Base-by-base conservation (phyloP, 2,329 filamentous ascomycete genomes). In the Aspergillus jensenii region DNA sequence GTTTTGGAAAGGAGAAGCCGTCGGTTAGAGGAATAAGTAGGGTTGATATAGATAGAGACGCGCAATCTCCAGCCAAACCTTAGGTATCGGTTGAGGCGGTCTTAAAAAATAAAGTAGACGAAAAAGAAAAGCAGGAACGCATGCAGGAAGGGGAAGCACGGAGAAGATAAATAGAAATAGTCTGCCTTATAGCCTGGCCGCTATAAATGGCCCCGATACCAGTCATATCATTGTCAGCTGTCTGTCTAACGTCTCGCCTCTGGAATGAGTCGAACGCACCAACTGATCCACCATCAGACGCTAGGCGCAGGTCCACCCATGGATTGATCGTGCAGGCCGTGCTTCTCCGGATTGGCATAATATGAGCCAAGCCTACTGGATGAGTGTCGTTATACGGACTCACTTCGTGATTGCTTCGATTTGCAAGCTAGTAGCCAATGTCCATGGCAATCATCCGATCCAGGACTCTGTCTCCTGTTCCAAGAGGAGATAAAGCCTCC, bases 201-300 rank as follows among this genome's bases (percentile, higher is more conserved):
- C 27, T 37, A 45, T 47, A 51, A 17, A 37, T 56, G 62, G 55
- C 9, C 41, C 50, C 55, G 59, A 56, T 58, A 59, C 56, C 58
- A 64, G 62, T 61, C 58, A 64, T 41, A 59, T 37, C 6, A 37
- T 54, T 48, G 39, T 50, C 56, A 47, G 52, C 54, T 48, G 39
- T 52, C 53, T 59, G 17, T 55, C 54, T 59, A 45, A 48, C 41
- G 45, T 43, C 56, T 52, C 25, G 19, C 31, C 33, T 40, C 19
- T 23, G 17, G 25, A 41, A 31, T 52, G 14, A 21, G 15, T 56
- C 54, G 25, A 52, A 47, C 40, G 6, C 41, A 46, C 52, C 54
- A 48, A 59, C 55, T 55, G 61, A 62, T 65, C 67, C 68, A 68
- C 68, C 49, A 49, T 61, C 50, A 52, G 57, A 61, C 59, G 52